Conservation (phyloP, 495 filamentous ascomycete species). For the Podospora didyma region DNA sequence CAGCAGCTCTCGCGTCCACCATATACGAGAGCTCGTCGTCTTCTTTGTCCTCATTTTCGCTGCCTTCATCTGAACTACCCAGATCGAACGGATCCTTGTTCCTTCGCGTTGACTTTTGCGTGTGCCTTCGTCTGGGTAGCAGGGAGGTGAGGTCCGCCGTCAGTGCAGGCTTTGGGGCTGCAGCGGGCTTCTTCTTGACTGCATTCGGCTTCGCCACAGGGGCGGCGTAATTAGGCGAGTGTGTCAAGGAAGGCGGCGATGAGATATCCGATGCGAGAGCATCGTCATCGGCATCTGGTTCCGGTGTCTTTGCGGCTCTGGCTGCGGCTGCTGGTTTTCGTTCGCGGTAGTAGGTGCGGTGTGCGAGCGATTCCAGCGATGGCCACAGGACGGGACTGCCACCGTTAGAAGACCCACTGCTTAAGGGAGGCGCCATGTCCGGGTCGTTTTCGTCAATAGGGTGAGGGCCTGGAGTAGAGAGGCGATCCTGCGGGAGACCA, state of each 20-base stretch:
- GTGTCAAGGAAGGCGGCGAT: constrained; percentile 47
- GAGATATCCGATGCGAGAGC: constrained; percentile 37
- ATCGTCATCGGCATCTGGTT: constrained; percentile 16
- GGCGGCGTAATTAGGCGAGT: constrained; percentile 42
- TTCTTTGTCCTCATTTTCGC: constrained; percentile 26
- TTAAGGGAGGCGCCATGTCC: constrained; percentile 42
- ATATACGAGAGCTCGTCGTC: constrained; percentile 38
- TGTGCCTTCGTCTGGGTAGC: constrained; percentile 33
- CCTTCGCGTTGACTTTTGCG: constrained; percentile 2
- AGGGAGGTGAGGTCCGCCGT: constrained; percentile 42
- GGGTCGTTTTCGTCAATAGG: constrained; percentile 28
- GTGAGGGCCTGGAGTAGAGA: constrained; percentile 17
- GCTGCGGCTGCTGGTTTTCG: constrained; percentile 4
- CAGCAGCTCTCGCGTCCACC: constrained; percentile 4
- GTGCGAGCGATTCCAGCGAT: constrained; percentile 34
- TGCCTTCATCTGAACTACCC: constrained; percentile 16
- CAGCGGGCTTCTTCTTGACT: constrained; percentile 13
- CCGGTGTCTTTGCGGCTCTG: constrained; percentile 25
- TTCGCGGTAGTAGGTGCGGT: constrained; percentile 26
- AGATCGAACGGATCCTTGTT: constrained; percentile 21
- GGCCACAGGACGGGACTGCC: constrained; percentile 35
- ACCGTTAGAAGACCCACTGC: constrained; percentile 36
- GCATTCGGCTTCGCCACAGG: constrained; percentile 21
- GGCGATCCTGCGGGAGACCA: constrained; percentile 7
- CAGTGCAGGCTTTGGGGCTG: constrained; percentile 26